These are phyloP conservation scores for Gonapodya prolifera DNA, from an alignment of 192 early-diverging fungal genomes.

Conservation along the genomic window DNA sequence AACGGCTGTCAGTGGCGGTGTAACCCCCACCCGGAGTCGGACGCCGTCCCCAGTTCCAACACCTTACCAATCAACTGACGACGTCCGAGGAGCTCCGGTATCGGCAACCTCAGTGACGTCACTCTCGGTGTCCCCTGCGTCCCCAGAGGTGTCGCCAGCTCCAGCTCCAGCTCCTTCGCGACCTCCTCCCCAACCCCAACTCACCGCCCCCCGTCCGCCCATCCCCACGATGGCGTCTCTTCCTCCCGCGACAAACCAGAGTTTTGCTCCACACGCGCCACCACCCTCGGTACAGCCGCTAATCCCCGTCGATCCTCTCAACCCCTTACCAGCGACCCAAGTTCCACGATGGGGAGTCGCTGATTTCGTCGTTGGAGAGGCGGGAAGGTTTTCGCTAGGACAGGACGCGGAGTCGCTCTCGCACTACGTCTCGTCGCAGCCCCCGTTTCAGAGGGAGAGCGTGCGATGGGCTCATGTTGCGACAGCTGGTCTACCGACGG, in stretches of 20 bases:
- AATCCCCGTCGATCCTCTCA: not conserved
- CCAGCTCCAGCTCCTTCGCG: not conserved
- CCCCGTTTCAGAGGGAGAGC: not conserved
- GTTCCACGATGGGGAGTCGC: not conserved
- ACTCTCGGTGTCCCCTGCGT: not conserved
- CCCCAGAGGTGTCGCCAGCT: not conserved
- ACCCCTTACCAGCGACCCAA: not conserved
- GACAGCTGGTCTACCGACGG: not conserved
- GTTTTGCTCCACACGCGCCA: not conserved
- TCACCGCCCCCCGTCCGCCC: not conserved
- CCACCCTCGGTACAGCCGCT: not conserved
- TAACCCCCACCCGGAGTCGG: not conserved
- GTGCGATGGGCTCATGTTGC: conserved; percentile 1
- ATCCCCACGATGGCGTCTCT: not conserved
- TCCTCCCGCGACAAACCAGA: not conserved
- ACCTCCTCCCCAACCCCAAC: not conserved
- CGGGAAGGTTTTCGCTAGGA: not conserved
- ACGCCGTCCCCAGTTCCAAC: no score
- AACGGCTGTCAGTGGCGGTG: not conserved
- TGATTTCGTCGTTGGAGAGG: not conserved
- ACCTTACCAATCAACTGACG: no score
- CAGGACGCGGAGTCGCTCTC: not conserved
- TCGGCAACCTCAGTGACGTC: not conserved
- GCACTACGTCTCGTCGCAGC: not conserved
- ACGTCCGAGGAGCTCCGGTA: no score